Conservation (phyloP, 441 rosid genomes). For the Lepidium campestre region DNA sequence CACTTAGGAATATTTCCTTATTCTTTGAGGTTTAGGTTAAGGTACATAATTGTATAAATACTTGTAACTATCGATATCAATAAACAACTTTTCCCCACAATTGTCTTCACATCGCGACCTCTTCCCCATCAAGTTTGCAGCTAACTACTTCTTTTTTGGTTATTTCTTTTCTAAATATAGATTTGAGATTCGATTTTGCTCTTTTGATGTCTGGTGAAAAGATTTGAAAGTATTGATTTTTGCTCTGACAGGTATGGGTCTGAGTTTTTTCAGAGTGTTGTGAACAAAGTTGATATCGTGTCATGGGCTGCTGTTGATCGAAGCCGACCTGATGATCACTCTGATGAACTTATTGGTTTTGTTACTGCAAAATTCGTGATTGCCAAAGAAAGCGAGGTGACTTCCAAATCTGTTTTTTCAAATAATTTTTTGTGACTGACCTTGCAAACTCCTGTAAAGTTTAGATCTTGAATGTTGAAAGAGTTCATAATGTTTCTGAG, state of each 20-base stretch:
- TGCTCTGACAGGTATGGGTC: conserved; percentile 66
- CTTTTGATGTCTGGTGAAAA: neutral
- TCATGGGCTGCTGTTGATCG: conserved; percentile 97
- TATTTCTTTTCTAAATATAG: neutral
- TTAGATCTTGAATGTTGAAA: neutral
- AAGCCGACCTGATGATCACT: conserved; percentile 50
- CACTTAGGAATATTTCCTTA: too few relatives aligned
- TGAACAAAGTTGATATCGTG: conserved; percentile 62
- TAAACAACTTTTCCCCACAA: too few relatives aligned
- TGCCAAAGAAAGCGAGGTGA: conserved; percentile 80
- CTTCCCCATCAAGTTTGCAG: conserved; percentile 74
- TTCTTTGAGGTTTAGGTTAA: too few relatives aligned
- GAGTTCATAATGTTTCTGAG: neutral
- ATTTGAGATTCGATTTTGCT: neutral
- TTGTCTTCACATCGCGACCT: too few relatives aligned
- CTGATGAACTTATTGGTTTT: conserved; percentile 83
- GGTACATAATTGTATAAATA: too few relatives aligned
- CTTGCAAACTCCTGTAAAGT: neutral
- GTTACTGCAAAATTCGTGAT: conserved; percentile 67
- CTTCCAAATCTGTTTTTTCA: conserved; percentile 19
- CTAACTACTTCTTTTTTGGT: neutral
- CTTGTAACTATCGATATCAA: too few relatives aligned
- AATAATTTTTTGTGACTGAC: neutral
- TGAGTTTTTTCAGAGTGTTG: conserved; percentile 84
- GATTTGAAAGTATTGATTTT: neutral